phyloP scores from a whole-genome alignment of 2,329 filamentous ascomycete genomes.

The Didymella exigua region DNA sequence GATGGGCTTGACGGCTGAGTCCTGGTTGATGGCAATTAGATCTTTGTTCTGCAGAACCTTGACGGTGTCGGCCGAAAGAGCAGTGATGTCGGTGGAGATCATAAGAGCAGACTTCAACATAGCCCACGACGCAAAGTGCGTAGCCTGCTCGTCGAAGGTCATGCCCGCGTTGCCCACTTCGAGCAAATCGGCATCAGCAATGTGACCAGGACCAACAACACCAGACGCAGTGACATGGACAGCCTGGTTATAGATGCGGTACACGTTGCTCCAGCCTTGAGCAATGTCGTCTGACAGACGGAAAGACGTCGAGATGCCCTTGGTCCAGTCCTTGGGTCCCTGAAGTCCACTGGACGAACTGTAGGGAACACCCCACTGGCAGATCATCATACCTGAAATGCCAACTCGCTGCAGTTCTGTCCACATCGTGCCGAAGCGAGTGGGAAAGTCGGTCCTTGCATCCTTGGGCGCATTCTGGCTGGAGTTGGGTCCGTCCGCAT shows the following conservation, averaged over 20 bases:
- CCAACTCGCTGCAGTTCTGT: slow-evolving; percentile 26
- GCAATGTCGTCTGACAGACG: slow-evolving; percentile 26
- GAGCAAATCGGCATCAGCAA: slow-evolving; percentile 29
- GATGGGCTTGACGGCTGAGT: slow-evolving; percentile 27
- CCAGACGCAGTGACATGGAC: slow-evolving; percentile 26
- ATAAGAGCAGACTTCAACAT: slow-evolving; percentile 32
- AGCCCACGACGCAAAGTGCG: slow-evolving; percentile 29
- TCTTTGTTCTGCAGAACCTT: slow-evolving; percentile 29
- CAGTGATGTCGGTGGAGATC: slow-evolving; percentile 24
- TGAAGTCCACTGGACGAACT: slow-evolving; percentile 19
- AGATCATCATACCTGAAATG: slow-evolving; percentile 25
- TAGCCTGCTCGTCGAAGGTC: slow-evolving; percentile 31
- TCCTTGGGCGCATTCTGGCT: slow-evolving; percentile 26
- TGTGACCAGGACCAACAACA: slow-evolving; percentile 22
- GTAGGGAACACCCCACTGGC: slow-evolving; percentile 26
- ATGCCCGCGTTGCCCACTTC: slow-evolving; percentile 25
- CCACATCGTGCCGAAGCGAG: slow-evolving; percentile 26
- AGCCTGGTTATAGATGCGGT: slow-evolving; percentile 30
- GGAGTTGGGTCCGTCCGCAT: slow-evolving; percentile 20
- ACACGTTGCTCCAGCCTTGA: slow-evolving; percentile 22
- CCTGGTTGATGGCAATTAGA: slow-evolving; percentile 28
- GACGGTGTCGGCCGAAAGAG: slow-evolving; percentile 18
- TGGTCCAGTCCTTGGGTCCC: slow-evolving; percentile 25
- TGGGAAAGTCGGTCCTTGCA: slow-evolving; percentile 23
- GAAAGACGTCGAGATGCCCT: slow-evolving; percentile 27